Conservation (phyloP, 495 filamentous ascomycete species). For the Amorphotheca resinae region DNA sequence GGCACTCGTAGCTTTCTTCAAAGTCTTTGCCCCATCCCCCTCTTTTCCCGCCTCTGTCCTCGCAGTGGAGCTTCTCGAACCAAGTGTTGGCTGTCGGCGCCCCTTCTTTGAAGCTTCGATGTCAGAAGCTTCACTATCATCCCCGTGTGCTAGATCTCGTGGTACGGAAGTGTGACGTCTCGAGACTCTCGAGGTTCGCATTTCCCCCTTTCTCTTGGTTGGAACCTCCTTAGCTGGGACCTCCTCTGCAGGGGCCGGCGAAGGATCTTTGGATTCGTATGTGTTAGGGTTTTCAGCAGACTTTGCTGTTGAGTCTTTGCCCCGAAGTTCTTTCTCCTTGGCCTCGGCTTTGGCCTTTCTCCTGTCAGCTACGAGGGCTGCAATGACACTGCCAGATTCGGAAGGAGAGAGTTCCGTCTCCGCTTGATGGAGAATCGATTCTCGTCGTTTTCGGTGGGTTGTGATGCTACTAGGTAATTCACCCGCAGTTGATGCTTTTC, state of each 20-base stretch:
- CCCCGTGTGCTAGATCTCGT: neutral
- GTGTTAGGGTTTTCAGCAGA: slow-evolving; percentile 17
- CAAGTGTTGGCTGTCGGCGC: slow-evolving; percentile 16
- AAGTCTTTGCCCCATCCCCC: slow-evolving; percentile 1
- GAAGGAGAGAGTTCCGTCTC: slow-evolving; percentile 7
- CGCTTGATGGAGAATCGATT: slow-evolving; percentile 11
- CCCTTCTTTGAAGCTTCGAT: slow-evolving; percentile 14
- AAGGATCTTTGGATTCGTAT: slow-evolving; percentile 25
- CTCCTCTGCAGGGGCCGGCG: slow-evolving; percentile 13
- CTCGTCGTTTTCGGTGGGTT: slow-evolving; percentile 17
- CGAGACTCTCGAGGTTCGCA: slow-evolving; percentile 7
- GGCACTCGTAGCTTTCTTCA: slow-evolving; percentile 13
- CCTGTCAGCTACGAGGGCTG: slow-evolving; percentile 17
- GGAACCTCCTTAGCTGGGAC: slow-evolving; percentile 2
- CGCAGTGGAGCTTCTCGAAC: slow-evolving; percentile 6
- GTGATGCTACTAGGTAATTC: slow-evolving; percentile 16
- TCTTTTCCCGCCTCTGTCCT: neutral
- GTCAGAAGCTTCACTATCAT: slow-evolving; percentile 16
- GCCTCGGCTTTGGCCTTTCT: slow-evolving; percentile 14
- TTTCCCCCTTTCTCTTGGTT: slow-evolving; percentile 12
- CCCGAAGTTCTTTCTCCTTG: slow-evolving; percentile 9
- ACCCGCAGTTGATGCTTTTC: slow-evolving; percentile 8
- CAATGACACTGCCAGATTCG: slow-evolving; percentile 10
- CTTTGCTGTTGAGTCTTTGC: neutral
- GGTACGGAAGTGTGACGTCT: slow-evolving; percentile 9